Evolutionary conservation across 345 rosid species (phyloP), one percentile per base, ranked within the genome.

Genomic region (Rhodamnia rubescens): DNA sequence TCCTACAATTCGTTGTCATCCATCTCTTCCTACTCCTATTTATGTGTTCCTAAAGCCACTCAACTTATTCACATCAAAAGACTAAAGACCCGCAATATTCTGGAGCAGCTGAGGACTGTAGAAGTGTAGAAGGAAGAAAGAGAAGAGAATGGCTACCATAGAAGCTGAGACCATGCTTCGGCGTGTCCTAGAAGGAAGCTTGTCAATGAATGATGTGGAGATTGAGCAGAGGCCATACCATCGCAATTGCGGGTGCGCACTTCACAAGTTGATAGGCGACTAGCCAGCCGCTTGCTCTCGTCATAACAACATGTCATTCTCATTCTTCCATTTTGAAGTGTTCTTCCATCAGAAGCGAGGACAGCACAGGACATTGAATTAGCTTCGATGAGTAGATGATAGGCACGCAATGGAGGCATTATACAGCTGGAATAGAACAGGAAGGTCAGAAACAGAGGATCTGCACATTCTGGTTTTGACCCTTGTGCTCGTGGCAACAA

Each of bases 231-330:
- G 40, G 40, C 40, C 3, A 3, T 36, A 36, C 40, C 40, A 36
- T 36, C 40, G 3, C 40, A 36, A 36, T 36, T 88, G 89, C 59
- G 50, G 85, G 12, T 88, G 87, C 69, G 89, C 61, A 22, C 86
- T 88, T 7, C 89, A 88, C 83, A 27, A 61, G 74, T 27, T 15
- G 11, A 61, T 27, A 61, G 74, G 74, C 7, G 74, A 3, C 27
- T 21, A 14, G 14, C 14, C 74, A 36, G 14, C 40, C 1, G 29
- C 74, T 61, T 61, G 74, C 74, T 61, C 40, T 21, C 36, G 7
- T 27, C 40, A 7, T 27, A 61, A 27, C 40, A 61, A 14, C 40
- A 61, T 14, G 29, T 14, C 74, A 61, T 61, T 61, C 75, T 64
- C 75, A 20, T 64, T 29, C 75, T 64, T 64, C 75, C 75, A 42